Conservation (phyloP, 306 rosid genomes). For the Notholithocarpus densiflorus region DNA sequence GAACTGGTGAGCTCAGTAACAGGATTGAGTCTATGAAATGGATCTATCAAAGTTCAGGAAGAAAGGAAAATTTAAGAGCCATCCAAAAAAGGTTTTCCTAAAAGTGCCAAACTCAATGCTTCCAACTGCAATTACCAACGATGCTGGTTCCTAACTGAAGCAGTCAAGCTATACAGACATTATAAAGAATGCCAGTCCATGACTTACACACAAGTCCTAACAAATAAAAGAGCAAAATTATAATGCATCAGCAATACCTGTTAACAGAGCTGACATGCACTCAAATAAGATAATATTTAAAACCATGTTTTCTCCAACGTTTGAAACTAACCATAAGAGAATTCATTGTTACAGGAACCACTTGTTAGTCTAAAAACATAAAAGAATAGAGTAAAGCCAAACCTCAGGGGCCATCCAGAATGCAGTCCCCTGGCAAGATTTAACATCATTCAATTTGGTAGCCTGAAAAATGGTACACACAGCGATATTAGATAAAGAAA, state of each 20-base stretch:
- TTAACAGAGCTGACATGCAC: neutral
- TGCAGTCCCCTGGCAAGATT: slow-evolving; percentile 82
- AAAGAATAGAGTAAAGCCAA: slow-evolving; percentile 35
- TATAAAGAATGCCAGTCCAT: neutral
- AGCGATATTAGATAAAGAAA: slow-evolving; percentile 21
- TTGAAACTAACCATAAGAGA: neutral
- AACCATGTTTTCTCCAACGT: neutral
- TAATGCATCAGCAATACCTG: neutral
- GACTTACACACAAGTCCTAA: neutral
- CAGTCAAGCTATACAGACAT: neutral
- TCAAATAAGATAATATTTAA: neutral
- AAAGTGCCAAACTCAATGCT: neutral
- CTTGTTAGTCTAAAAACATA: neutral
- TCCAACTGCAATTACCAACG: neutral
- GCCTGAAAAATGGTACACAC: slow-evolving; percentile 47
- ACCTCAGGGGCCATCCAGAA: slow-evolving; percentile 99
- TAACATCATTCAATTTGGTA: slow-evolving; percentile 70
- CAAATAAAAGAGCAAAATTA: neutral
- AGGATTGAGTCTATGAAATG: neutral
- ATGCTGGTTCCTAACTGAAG: neutral
- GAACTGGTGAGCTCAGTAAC: neutral
- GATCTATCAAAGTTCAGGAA: neutral
- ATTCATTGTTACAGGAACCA: slow-evolving; percentile 10
- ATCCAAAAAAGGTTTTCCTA: neutral
- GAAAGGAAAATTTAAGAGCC: neutral